A percentile compares a stretch with the other conserved stretches of the same genome.
Evolutionary conservation across 495 filamentous ascomycete genomes (phyloP).

Genomic region (Podospora didyma): DNA sequence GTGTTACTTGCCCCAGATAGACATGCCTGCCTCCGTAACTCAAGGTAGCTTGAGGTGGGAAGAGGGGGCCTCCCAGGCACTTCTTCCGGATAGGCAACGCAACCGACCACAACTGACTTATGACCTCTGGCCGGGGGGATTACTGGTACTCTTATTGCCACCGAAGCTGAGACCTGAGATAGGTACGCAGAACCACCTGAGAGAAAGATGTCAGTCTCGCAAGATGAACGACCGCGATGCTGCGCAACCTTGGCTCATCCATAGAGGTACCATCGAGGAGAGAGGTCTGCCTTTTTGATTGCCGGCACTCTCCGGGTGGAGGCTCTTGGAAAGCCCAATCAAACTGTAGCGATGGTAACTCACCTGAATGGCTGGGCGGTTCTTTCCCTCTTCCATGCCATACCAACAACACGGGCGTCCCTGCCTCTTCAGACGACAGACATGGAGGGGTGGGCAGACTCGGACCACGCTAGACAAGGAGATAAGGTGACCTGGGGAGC

Average conservation of each 20-base stretch:
- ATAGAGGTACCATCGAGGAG: not conserved
- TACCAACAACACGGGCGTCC: not conserved
- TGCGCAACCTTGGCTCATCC: not conserved
- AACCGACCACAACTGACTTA: not conserved
- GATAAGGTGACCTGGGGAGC: too few relatives aligned
- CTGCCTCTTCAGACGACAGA: not conserved
- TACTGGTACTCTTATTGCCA: not conserved
- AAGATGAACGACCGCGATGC: not conserved
- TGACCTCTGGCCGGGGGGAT: not conserved
- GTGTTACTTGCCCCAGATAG: constrained; percentile 5
- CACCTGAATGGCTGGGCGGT: not conserved
- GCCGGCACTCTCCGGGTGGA: too few relatives aligned
- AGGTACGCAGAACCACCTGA: not conserved
- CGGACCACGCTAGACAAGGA: too few relatives aligned
- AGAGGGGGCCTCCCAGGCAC: constrained; percentile 9
- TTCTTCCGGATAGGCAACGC: constrained; percentile 4
- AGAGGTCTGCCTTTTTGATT: not conserved
- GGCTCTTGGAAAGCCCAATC: too few relatives aligned
- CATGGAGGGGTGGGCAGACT: too few relatives aligned
- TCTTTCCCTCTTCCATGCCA: constrained; percentile 10
- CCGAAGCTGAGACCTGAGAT: constrained; percentile 9
- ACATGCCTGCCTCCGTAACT: constrained; percentile 4
- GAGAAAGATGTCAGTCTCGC: constrained; percentile 1
- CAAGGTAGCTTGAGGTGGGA: not conserved
- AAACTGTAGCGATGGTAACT: not conserved